These are phyloP conservation scores for Cylindrotheca closterium DNA, from an alignment of 108 stramenopile species.

Conservation along the genomic window DNA sequence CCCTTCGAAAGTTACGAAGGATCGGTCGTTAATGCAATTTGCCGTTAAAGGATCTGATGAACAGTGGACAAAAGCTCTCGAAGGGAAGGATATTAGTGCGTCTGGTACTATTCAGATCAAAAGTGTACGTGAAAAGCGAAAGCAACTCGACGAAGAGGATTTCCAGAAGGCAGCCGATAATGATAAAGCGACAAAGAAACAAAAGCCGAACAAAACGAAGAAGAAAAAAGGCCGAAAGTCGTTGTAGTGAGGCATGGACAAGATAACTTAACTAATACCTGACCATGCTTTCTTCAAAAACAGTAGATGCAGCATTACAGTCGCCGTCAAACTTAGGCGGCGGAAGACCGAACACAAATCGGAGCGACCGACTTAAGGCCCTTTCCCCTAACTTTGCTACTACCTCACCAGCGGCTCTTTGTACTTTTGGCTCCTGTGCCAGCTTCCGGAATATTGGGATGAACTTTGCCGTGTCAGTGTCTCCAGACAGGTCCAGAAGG, in stretches of 20 bases:
- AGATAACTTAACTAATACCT: background rate
- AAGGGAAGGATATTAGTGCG: slow-evolving; percentile 51
- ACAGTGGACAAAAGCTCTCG: slow-evolving; percentile 77
- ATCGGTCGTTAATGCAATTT: slow-evolving; percentile 82
- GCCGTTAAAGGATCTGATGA: slow-evolving; percentile 80
- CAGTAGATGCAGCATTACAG: slow-evolving; percentile 22
- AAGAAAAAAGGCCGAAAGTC: slow-evolving; percentile 28
- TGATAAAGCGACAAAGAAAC: slow-evolving; percentile 18
- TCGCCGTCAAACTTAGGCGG: slow-evolving; percentile 43
- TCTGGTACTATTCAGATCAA: slow-evolving; percentile 36
- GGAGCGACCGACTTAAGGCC: slow-evolving; percentile 61
- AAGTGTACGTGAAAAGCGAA: slow-evolving; percentile 55
- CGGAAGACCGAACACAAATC: slow-evolving; percentile 75
- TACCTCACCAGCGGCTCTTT: slow-evolving; percentile 63
- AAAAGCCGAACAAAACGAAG: slow-evolving; percentile 31
- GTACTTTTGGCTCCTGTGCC: slow-evolving; percentile 70
- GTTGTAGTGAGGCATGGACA: background rate
- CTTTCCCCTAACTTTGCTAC: slow-evolving; percentile 73
- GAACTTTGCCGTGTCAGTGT: slow-evolving; percentile 59
- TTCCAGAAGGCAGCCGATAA: slow-evolving; percentile 39
- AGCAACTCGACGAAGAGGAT: slow-evolving; percentile 40
- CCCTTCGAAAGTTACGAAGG: slow-evolving; percentile 62
- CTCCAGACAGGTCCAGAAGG: slow-evolving; percentile 44
- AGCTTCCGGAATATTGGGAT: slow-evolving; percentile 71
- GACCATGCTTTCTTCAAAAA: slow-evolving; percentile 36